Conservation (phyloP, 768 basidiomycete species). For the Cyathus striatus region DNA sequence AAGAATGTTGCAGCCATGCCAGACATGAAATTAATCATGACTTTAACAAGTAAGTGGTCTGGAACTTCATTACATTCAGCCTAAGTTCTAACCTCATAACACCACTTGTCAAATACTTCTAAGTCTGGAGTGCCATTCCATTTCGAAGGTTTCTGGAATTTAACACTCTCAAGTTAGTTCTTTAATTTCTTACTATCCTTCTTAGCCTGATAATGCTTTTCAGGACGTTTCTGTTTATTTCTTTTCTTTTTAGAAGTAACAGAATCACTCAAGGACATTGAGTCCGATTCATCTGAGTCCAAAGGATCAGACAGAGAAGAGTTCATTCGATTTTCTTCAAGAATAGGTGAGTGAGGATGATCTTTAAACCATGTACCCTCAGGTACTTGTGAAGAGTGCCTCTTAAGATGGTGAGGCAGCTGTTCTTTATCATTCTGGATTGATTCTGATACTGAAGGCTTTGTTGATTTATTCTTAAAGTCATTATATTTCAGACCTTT, state of each 20-base stretch:
- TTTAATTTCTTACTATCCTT: background rate
- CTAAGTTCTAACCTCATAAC: background rate
- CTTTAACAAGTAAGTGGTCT: background rate
- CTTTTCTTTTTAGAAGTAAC: background rate
- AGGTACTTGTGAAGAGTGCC: background rate
- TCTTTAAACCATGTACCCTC: background rate
- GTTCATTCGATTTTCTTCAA: too few species aligned
- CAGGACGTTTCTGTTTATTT: background rate
- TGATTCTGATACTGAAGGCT: too few species aligned
- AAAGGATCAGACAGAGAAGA: background rate
- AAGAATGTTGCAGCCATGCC: conserved; percentile 8
- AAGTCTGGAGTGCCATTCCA: background rate
- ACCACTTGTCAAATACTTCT: background rate
- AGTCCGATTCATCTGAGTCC: background rate
- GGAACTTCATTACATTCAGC: background rate
- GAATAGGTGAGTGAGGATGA: too few species aligned
- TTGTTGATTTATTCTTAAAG: background rate
- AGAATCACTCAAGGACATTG: background rate
- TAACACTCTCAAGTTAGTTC: background rate
- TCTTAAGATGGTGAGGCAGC: background rate
- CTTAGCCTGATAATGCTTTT: background rate
- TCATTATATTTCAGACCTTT: background rate
- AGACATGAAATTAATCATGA: conserved; percentile 3
- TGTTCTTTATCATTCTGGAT: too few species aligned
- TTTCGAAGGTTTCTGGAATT: background rate